Percentiles rank a stretch among this genome's conserved stretches.
phyloP scores from a whole-genome alignment of 2,329 filamentous ascomycete species.

The Niveomyces coronatus region DNA sequence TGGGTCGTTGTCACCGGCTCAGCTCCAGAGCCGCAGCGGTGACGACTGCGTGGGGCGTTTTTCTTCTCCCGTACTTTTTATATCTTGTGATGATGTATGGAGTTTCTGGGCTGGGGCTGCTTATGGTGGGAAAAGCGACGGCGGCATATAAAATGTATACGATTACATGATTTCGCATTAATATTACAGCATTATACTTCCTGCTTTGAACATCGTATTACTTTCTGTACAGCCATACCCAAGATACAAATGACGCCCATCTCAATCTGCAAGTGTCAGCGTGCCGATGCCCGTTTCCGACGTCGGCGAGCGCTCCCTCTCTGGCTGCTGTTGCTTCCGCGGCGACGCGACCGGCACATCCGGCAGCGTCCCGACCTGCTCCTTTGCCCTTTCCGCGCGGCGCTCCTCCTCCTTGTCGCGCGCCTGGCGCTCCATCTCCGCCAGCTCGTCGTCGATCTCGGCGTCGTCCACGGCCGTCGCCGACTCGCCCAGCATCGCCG shows the following conservation, averaged over 20 bases:
- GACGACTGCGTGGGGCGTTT: too few relatives aligned
- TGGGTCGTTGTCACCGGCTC: too few relatives aligned
- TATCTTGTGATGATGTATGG: too few relatives aligned
- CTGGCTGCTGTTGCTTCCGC: slow-evolving; percentile 17
- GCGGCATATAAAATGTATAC: neutral
- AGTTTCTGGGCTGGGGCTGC: too few relatives aligned
- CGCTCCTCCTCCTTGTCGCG: slow-evolving; percentile 39
- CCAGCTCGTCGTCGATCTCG: slow-evolving; percentile 82
- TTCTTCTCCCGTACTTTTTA: too few relatives aligned
- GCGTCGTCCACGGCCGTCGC: slow-evolving; percentile 56
- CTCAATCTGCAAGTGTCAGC: slow-evolving; percentile 17
- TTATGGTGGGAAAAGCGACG: too few relatives aligned
- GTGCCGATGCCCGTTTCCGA: slow-evolving; percentile 28
- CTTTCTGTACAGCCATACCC: neutral
- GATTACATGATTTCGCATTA: slow-evolving; percentile 4
- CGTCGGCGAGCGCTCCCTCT: slow-evolving; percentile 19
- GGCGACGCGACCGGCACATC: slow-evolving; percentile 27
- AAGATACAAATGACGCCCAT: neutral
- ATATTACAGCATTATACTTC: slow-evolving; percentile 1
- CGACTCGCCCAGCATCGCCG: slow-evolving; percentile 60
- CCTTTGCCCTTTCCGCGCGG: slow-evolving; percentile 37
- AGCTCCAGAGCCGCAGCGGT: too few relatives aligned
- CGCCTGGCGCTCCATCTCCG: slow-evolving; percentile 57
- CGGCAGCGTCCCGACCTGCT: slow-evolving; percentile 42
- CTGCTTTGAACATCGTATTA: neutral